phyloP scores from a whole-genome alignment of 73 alveolate species.

The Paraurostyla sp. region DNA sequence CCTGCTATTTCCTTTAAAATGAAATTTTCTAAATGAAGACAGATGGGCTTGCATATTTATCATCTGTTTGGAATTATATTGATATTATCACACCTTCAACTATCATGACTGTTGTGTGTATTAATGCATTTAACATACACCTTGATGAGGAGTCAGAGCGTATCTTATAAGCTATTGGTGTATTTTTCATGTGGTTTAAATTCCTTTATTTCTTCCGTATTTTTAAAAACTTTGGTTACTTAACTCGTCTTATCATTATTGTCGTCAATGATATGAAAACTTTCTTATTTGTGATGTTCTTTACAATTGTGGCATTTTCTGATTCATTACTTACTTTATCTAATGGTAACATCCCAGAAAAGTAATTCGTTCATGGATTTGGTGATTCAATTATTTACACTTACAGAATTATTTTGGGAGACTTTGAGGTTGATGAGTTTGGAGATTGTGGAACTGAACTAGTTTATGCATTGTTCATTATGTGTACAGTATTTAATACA shows the following conservation, averaged over 20 bases:
- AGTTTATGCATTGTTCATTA: constrained; percentile 51
- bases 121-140: constrained; percentile 16
- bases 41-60: background rate
- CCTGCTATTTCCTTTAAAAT: constrained; percentile 36
- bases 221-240: constrained; percentile 60
- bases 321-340: constrained; percentile 57
- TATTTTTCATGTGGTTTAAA: constrained; percentile 70
- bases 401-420: constrained; percentile 67
- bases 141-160: constrained; percentile 13
- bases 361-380: constrained; percentile 47
- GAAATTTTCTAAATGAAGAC: constrained; percentile 34
- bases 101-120: constrained; percentile 20
- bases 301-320: constrained; percentile 55
- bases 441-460: constrained; percentile 12
- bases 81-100: constrained; percentile 42
- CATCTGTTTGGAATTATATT: constrained; percentile 59
- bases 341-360: background rate
- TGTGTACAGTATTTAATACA: constrained; percentile 47
- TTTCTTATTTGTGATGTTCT: constrained; percentile 55
- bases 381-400: constrained; percentile 56
- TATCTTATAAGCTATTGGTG: constrained; percentile 22
- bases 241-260: constrained; percentile 66
- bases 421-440: constrained; percentile 62
- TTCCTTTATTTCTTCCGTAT: constrained; percentile 71
- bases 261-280: constrained; percentile 59